These are phyloP conservation scores for Trifolium pratense DNA, from an alignment of 306 rosid species.

Conservation along the genomic window DNA sequence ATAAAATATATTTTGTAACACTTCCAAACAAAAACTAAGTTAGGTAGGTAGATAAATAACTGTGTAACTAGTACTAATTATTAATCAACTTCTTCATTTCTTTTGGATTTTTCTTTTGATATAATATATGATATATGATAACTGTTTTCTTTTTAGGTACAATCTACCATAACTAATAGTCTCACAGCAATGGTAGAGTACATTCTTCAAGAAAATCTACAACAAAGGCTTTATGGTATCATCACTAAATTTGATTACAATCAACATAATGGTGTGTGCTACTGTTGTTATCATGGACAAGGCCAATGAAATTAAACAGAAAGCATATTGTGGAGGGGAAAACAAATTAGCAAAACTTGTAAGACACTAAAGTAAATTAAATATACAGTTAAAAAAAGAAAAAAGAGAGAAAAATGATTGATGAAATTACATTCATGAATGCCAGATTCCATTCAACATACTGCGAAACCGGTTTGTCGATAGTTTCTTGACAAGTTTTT, in stretches of 20 bases:
- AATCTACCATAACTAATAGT: conserved; percentile 41
- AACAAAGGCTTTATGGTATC: conserved; percentile 48
- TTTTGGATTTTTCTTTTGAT: not conserved
- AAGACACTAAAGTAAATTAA: conserved; percentile 49
- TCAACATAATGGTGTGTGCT: conserved; percentile 49
- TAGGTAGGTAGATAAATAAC: conserved; percentile 36
- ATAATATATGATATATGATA: conserved; percentile 11
- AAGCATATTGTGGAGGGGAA: conserved; percentile 28
- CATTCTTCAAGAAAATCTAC: conserved; percentile 42
- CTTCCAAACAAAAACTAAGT: conserved; percentile 38
- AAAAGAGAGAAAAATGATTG: conserved; percentile 30
- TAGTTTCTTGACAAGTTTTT: conserved; percentile 77
- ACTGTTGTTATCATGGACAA: conserved; percentile 33
- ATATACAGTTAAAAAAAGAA: conserved; percentile 58
- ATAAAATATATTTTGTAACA: not conserved
- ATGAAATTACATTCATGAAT: conserved; percentile 61
- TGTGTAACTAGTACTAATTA: conserved; percentile 46
- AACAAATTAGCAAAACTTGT: conserved; percentile 51
- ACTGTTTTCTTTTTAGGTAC: conserved; percentile 44
- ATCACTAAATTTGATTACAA: conserved; percentile 54
- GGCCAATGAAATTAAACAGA: conserved; percentile 38
- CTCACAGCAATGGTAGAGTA: conserved; percentile 40
- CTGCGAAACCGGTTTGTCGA: conserved; percentile 75
- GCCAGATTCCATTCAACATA: conserved; percentile 85
- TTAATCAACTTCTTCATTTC: conserved; percentile 41